phyloP scores from a whole-genome alignment of 2,329 filamentous ascomycete genomes.

The Shiraia sp. region DNA sequence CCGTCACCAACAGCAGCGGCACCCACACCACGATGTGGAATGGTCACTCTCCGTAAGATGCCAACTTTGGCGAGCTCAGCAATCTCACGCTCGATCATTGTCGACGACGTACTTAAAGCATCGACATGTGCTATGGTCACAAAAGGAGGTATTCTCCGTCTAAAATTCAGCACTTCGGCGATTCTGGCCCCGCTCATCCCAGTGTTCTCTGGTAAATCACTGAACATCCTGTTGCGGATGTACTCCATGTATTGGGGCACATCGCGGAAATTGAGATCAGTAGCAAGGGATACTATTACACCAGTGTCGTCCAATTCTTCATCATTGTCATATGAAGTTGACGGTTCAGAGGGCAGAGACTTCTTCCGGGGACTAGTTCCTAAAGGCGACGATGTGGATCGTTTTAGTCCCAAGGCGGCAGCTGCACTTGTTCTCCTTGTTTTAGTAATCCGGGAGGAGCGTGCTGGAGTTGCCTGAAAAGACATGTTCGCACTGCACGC shows the following conservation, averaged over 20 bases:
- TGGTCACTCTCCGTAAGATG: constrained; percentile 62
- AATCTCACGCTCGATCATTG: constrained; percentile 68
- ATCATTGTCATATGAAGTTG: constrained; percentile 42
- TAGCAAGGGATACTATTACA: constrained; percentile 58
- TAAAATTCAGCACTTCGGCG: constrained; percentile 66
- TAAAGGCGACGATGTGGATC: constrained; percentile 45
- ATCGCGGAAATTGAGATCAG: constrained; percentile 62
- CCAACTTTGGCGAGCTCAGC: constrained; percentile 63
- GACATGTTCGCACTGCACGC: constrained; percentile 18
- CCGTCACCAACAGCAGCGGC: constrained; percentile 65
- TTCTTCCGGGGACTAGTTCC: constrained; percentile 43
- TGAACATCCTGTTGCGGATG: constrained; percentile 66
- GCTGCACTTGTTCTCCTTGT: constrained; percentile 25
- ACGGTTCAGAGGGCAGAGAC: constrained; percentile 22
- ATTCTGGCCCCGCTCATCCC: constrained; percentile 68
- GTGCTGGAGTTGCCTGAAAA: constrained; percentile 36
- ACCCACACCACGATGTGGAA: constrained; percentile 64
- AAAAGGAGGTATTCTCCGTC: constrained; percentile 63
- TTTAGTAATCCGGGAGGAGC: constrained; percentile 36
- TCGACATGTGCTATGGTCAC: constrained; percentile 69
- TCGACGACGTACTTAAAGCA: constrained; percentile 65
- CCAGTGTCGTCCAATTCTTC: constrained; percentile 63
- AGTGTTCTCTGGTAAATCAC: constrained; percentile 60
- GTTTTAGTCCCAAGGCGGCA: constrained; percentile 33
- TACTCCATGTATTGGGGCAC: constrained; percentile 67